Percentiles rank a stretch among this genome's conserved stretches.
Evolutionary conservation across 2,329 filamentous ascomycete genomes (phyloP).

Genomic region (Cadophora sp.): DNA sequence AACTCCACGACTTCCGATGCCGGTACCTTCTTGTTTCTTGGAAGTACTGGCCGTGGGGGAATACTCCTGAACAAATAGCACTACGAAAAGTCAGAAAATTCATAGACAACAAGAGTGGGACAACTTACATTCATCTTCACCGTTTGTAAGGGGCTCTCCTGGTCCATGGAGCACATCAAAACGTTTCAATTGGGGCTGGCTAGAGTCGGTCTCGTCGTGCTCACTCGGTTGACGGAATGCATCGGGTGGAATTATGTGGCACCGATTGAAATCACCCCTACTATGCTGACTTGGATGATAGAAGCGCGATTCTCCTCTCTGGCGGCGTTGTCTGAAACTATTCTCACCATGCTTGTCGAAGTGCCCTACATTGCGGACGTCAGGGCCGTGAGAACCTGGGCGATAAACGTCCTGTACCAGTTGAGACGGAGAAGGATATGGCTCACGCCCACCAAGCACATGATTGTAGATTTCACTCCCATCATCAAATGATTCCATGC

Average conservation of each 20-base stretch:
- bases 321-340: neutral
- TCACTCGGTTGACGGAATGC: neutral
- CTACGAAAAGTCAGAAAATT: neutral
- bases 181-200: neutral
- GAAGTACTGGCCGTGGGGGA: neutral
- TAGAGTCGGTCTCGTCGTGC: neutral
- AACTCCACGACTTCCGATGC: neutral
- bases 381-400: neutral
- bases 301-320: neutral
- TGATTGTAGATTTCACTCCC: neutral
- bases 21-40: neutral
- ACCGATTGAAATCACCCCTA: neutral
- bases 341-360: neutral
- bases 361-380: neutral
- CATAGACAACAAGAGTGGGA: neutral
- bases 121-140: neutral
- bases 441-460: neutral
- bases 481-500: neutral
- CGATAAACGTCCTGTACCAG: too few species aligned
- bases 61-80: neutral
- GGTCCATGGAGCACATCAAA: neutral
- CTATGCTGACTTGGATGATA: neutral
- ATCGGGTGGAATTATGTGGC: neutral
- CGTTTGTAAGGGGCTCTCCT: neutral
- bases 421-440: neutral